Base-by-base conservation (phyloP, 2,329 filamentous ascomycete genomes). In the Colletotrichum aenigma region DNA sequence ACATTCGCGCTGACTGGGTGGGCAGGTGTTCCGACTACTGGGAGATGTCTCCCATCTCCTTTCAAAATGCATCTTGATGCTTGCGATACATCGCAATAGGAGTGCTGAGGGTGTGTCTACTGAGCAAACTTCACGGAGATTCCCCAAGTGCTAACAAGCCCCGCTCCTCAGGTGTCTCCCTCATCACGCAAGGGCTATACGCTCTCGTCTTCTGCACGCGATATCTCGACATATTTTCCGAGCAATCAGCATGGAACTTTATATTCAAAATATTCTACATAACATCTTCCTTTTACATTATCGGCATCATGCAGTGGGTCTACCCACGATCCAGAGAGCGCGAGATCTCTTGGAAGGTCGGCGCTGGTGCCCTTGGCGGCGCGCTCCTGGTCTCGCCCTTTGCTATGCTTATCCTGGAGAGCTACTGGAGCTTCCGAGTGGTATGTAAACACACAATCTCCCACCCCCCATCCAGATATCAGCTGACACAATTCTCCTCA, bases 271-370 rank as follows among this genome's bases (percentile, higher is more conserved):
- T 97, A 77, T 95, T 97, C 86, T 98, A 98, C 86, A 94, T 98
- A 76, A 81, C 91, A 5, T 95, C 94, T 6, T 96, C 94, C 2
- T 90, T 96, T 77, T 98, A 98, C 85, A 97, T 96, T 80, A 91
- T 98, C 77, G 93, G 91, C 72, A 85, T 98, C 77, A 98, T 98
- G 96, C 94, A 95, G 84, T 94, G 93, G 85, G 88, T 96, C 26
- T 98, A 92, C 84, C 94, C 96, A 13, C 91, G 96, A 38, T 98
- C 96, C n/a, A 89, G 96, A 56, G 96, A 98, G 86, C 90, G 93
- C 69, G 96, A 98, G 87, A 92, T 95, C 80, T 94, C 96, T n/a
- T 98, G 96, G 96, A 98, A 96, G 86, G 88, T 98, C 78, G 95
- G 95, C 56, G 92, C 92, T 30, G 91, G 91, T 78, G 93, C 93